phyloP scores from a whole-genome alignment of 805 yeast species.

The Saccharomycopsis sp. region DNA sequence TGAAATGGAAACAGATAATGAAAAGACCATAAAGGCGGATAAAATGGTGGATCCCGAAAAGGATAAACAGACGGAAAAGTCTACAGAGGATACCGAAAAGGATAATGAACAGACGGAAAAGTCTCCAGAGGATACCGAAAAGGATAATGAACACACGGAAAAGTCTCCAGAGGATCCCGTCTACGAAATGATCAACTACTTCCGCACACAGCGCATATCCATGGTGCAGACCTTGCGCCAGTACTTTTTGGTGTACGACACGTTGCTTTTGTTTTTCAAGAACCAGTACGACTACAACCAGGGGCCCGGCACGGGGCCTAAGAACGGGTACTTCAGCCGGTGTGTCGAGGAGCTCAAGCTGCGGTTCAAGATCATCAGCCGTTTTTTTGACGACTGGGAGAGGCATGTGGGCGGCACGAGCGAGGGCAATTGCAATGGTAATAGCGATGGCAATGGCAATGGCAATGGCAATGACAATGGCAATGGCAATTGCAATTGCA shows the following conservation, averaged over 20 bases:
- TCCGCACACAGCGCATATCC: constrained; percentile 68
- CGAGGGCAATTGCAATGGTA: no score
- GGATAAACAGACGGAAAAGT: neutral
- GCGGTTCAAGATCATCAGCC: neutral
- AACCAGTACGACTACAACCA: neutral
- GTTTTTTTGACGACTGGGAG: neutral
- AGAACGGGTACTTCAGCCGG: neutral
- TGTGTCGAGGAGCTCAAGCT: neutral
- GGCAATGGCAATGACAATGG: no score
- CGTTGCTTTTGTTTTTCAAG: constrained; percentile 22
- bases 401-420: neutral
- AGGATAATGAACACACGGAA: neutral
- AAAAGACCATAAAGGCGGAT: neutral
- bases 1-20: constrained; percentile 1
- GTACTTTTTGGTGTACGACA: constrained; percentile 66
- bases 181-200: constrained; percentile 53
- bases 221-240: constrained; percentile 84
- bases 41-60: no score
- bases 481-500: no score
- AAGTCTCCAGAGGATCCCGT: constrained; percentile 45
- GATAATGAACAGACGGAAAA: neutral
- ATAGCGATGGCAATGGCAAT: no score
- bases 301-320: neutral
- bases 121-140: no score
- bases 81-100: no score